Conservation (phyloP, 768 basidiomycete species). For the Pisolithus orientalis region DNA sequence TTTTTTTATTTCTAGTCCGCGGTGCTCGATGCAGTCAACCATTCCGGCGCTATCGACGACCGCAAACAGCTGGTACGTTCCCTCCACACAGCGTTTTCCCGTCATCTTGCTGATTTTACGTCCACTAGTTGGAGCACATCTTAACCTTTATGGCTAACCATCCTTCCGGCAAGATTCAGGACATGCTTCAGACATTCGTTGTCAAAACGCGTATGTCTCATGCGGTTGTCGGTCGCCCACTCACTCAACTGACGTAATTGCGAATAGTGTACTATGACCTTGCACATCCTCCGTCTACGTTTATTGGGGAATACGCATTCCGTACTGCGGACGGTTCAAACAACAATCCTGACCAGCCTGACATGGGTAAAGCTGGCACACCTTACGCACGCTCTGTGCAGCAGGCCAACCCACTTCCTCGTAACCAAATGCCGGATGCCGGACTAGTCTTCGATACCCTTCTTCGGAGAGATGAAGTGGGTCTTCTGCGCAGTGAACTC, state of each 20-base stretch:
- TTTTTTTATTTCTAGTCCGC: constrained; percentile 37
- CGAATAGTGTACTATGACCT: constrained; percentile 74
- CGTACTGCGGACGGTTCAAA: constrained; percentile 70
- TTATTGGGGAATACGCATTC: constrained; percentile 58
- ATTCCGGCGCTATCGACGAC: constrained; percentile 66
- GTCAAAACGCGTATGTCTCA: constrained; percentile 51
- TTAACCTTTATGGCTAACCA: constrained; percentile 57
- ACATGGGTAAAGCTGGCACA: constrained; percentile 71
- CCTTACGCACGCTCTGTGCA: constrained; percentile 85
- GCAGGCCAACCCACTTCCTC: constrained; percentile 56
- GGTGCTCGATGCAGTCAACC: constrained; percentile 52
- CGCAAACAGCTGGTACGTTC: constrained; percentile 65
- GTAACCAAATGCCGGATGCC: constrained; percentile 68
- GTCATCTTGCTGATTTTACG: neutral
- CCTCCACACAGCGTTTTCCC: neutral
- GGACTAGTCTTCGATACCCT: constrained; percentile 79
- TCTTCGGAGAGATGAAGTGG: constrained; percentile 62
- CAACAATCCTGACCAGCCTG: constrained; percentile 67
- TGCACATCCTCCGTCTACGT: constrained; percentile 69
- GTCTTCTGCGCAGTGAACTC: neutral
- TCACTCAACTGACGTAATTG: neutral
- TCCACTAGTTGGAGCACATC: constrained; percentile 62
- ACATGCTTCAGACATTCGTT: constrained; percentile 30
- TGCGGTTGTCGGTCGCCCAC: neutral
- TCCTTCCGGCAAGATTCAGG: constrained; percentile 39